phyloP scores from a whole-genome alignment of 2,329 filamentous ascomycete species.

The Ceratocystis ficicola region DNA sequence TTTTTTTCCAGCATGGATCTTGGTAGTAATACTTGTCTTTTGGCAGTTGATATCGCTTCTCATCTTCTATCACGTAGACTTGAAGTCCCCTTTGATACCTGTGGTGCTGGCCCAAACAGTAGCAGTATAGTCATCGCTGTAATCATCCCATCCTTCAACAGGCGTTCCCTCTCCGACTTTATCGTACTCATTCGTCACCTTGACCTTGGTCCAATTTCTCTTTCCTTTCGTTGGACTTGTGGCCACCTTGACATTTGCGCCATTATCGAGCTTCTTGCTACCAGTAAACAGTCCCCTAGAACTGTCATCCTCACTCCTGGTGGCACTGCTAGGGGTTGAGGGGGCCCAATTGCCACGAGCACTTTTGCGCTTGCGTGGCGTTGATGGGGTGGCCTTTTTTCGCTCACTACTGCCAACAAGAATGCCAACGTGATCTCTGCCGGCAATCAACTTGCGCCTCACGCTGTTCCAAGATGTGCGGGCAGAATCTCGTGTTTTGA shows the following conservation, averaged over 20 bases:
- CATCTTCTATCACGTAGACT: neutral
- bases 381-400: neutral
- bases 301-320: too few relatives aligned
- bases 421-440: neutral
- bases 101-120: neutral
- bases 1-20: neutral
- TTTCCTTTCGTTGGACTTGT: neutral
- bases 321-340: too few relatives aligned
- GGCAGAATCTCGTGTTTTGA: neutral
- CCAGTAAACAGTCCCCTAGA: neutral
- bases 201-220: neutral
- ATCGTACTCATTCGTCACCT: neutral
- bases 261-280: neutral
- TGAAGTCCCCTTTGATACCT: neutral
- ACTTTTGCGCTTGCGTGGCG: neutral
- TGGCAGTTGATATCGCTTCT: neutral
- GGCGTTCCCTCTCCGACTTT: neutral
- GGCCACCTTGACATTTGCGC: neutral
- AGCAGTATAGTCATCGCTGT: neutral
- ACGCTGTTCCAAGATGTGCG: neutral
- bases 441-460: slow-evolving; percentile 1
- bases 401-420: neutral
- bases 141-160: neutral
- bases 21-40: neutral
- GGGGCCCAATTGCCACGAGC: neutral